These are phyloP conservation scores for Globisporangium ultimum DNA, from an alignment of 352 stramenopile species.

Conservation along the genomic window DNA sequence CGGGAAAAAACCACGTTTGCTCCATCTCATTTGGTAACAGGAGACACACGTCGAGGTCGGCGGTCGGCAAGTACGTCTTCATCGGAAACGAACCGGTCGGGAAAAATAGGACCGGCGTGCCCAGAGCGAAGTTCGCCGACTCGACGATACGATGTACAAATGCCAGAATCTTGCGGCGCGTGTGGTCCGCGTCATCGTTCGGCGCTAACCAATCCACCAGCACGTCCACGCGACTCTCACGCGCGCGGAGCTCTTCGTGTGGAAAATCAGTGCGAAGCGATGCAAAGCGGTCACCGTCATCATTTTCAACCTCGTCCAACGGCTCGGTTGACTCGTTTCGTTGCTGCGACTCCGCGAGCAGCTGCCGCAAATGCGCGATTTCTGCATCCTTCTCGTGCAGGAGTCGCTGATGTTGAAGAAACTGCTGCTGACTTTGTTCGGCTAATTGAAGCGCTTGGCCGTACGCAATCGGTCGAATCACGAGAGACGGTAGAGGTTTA, in stretches of 20 bases:
- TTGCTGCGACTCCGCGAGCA: slow-evolving; percentile 27
- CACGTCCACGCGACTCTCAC: slow-evolving; percentile 28
- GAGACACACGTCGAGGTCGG: slow-evolving; percentile 83
- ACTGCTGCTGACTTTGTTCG: slow-evolving; percentile 60
- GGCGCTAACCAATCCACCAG: slow-evolving; percentile 69
- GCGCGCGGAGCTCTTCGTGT: slow-evolving; percentile 21
- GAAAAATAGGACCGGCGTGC: slow-evolving; percentile 50
- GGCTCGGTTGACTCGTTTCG: slow-evolving; percentile 10
- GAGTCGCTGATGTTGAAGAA: slow-evolving; percentile 51
- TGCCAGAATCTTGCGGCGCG: slow-evolving; percentile 56
- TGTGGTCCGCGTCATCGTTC: slow-evolving; percentile 53
- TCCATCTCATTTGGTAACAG: slow-evolving; percentile 79
- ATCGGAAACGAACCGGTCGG: slow-evolving; percentile 86
- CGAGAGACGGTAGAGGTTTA: slow-evolving; percentile 32
- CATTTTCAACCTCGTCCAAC: slow-evolving; percentile 7
- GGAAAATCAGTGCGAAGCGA: slow-evolving; percentile 38
- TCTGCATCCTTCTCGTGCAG: slow-evolving; percentile 67
- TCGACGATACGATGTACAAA: slow-evolving; percentile 69
- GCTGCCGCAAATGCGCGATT: slow-evolving; percentile 41
- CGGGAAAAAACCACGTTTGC: slow-evolving; percentile 80
- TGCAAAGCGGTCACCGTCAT: background rate
- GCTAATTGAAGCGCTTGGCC: slow-evolving; percentile 61
- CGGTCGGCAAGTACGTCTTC: slow-evolving; percentile 88
- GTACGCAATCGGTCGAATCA: slow-evolving; percentile 72
- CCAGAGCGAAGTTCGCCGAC: slow-evolving; percentile 39